phyloP scores from a whole-genome alignment of 2,329 filamentous ascomycete species.

The Arthrobotrys megalospora region DNA sequence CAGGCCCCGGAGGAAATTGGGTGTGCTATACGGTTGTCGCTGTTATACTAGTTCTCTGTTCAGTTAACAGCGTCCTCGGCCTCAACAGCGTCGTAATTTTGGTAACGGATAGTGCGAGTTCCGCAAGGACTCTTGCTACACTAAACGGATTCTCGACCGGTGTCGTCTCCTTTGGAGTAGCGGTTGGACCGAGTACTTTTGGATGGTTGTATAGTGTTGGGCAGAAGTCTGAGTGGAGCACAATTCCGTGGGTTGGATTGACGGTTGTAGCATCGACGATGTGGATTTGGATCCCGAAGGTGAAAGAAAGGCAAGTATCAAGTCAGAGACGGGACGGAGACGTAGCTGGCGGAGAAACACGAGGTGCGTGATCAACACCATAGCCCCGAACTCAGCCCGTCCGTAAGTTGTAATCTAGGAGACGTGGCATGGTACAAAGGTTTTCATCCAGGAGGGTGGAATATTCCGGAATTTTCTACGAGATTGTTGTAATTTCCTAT shows the following conservation, averaged over 20 bases:
- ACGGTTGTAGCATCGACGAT: constrained; percentile 14
- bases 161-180: constrained; percentile 16
- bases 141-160: constrained; percentile 41
- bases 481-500: no score
- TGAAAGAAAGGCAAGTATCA: constrained; percentile 7
- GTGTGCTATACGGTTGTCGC: constrained; percentile 19
- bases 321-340: no score
- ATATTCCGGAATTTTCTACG: no score
- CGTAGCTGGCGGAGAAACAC: no score
- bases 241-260: constrained; percentile 47
- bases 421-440: no score
- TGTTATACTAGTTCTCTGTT: constrained; percentile 10
- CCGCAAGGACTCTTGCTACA: constrained; percentile 13
- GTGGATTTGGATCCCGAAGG: constrained; percentile 46
- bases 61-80: constrained; percentile 33
- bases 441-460: no score
- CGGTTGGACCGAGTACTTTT: constrained; percentile 31
- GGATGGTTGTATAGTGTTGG: constrained; percentile 44
- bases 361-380: no score
- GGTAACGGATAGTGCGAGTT: constrained; percentile 42
- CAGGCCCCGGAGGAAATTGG: constrained; percentile 1
- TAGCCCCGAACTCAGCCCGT: no score
- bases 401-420: no score
- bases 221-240: constrained; percentile 39
- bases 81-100: constrained; percentile 41